Evolutionary conservation across 1,139 yeast genomes (phyloP).

Genomic region (Lipomyces yarrowii): DNA sequence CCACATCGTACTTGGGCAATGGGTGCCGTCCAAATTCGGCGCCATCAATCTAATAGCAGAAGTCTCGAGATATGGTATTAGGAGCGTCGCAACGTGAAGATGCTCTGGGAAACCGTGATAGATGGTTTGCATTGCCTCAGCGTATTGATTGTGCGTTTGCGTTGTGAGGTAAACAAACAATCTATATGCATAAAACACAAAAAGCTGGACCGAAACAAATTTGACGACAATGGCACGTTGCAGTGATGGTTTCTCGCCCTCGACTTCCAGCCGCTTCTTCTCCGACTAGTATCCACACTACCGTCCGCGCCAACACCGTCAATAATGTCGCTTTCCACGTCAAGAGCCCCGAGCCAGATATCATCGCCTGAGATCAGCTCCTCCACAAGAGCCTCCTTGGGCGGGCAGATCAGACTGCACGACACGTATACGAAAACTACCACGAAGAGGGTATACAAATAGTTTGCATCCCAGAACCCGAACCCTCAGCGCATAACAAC

Average conservation of each 20-base stretch:
- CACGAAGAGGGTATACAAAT: conserved; percentile 42
- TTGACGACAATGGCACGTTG: neutral
- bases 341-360: neutral
- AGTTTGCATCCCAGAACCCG: conserved; percentile 45
- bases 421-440: conserved; percentile 36
- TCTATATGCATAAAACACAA: neutral
- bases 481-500: too few species aligned
- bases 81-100: too few species aligned
- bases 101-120: too few species aligned
- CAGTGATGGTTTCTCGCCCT: neutral
- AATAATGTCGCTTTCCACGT: neutral
- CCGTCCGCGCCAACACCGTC: conserved; percentile 1
- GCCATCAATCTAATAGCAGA: too few species aligned
- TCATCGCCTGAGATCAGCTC: conserved; percentile 24
- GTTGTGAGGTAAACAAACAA: neutral
- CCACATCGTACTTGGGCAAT: too few species aligned
- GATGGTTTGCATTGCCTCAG: too few species aligned
- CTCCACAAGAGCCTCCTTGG: conserved; percentile 19
- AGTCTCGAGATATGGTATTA: too few species aligned
- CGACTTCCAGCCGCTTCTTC: neutral
- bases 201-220: neutral
- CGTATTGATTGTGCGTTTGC: neutral
- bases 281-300: neutral
- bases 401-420: conserved; percentile 29
- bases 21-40: too few species aligned